Evolutionary conservation across 1,284 basidiomycete genomes (phyloP), one percentile per base, ranked within the genome.

Genomic region (Cutaneotrichosporon sp.): DNA sequence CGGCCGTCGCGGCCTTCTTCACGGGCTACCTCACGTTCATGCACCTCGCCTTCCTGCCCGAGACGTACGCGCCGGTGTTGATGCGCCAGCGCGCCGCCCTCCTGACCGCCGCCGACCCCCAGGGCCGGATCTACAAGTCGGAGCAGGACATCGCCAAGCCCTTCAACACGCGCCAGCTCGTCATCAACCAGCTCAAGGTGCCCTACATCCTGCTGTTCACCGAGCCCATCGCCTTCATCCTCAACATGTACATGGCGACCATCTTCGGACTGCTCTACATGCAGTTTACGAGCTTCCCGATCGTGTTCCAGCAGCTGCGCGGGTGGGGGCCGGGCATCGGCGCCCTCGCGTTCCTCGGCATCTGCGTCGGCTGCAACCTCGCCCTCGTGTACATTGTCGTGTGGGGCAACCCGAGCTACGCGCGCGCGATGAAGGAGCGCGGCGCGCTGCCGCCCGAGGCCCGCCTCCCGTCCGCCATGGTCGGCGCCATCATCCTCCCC

Each of bases 201-300:
- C 81, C 81, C 0, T 80, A 80, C 68, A 61, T 85, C 84, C 67
- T 89, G 70, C 79, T 89, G 34, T 77, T 83, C 63, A 86, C 83
- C 4, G 88, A 89, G 72, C 85, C 86, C 9, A 89, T 89, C 66
- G 87, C 89, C 3, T 75, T 86, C 10, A 79, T 85, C 22, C 80
- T 88, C 25, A 83, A 87, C 0, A 72, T 70, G 3, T 72, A 71
- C 59, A 56, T 70, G 36, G 58, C 71, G 0, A 52, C 66, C 20
- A 56, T 69, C 27, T 69, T 68, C 56, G 69, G 69, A 1, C 64
- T 70, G 10, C 68, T 75, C 16, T 77, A 76, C 62, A 67, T 72
- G 58, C 64, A 67, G 59, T 72, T 69, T 57, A 68, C 69, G 10
- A 67, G 71, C 1, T 74, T 75, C 64, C 72, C 86, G 1, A 85